Evolutionary conservation across 495 filamentous ascomycete species (phyloP), one percentile per base, ranked within the genome.

Genomic region (Aspergillus bertholletiae): DNA sequence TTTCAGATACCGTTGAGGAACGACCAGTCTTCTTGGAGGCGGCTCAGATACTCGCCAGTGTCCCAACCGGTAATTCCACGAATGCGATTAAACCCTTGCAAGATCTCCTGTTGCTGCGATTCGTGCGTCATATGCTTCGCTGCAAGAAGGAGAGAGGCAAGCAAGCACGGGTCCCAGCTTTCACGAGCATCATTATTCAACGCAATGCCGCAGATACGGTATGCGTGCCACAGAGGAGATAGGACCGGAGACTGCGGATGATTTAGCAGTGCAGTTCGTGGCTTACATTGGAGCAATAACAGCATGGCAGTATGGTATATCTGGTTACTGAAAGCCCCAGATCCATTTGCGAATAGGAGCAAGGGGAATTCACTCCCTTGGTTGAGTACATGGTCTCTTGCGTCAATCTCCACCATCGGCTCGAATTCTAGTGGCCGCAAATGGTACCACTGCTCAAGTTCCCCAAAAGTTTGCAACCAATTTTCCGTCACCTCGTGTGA

Each of bases 251-350:
- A 62, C 5, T 57, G 59, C 7, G 56, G 58, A 11, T 56, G 55
- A 1, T 53, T 28, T 5, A 60, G 46, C 1, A 58, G 56, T n/a
- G 62, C 64, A 1, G 68, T 71, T 2, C 71, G 70, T 15, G 73
- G 70, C 21, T 63, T 71, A 46, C 59, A 69, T 41, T 67, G 65
- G 7, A 76, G 54, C n/a, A 76, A 54, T 1, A 74, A 43, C 27
- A 75, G 52, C 68, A 71, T 73, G 13, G 72, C 72, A 3, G 72
- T 74, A 51, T 76, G 73, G 46, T 76, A 76, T 1, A 78, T 48
- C 54, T 68, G 68, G 50, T 72, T 75, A 23, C 66, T 63, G n/a
- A 72, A 72, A 12, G 69, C 54, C 1, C 68, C 72, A 5, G 72
- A 66, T 23, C 68, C 72, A 51, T 68, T 73, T 2, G 71, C 64